phyloP scores from a whole-genome alignment of 495 filamentous ascomycete species.

The Penicillium pancosmium region DNA sequence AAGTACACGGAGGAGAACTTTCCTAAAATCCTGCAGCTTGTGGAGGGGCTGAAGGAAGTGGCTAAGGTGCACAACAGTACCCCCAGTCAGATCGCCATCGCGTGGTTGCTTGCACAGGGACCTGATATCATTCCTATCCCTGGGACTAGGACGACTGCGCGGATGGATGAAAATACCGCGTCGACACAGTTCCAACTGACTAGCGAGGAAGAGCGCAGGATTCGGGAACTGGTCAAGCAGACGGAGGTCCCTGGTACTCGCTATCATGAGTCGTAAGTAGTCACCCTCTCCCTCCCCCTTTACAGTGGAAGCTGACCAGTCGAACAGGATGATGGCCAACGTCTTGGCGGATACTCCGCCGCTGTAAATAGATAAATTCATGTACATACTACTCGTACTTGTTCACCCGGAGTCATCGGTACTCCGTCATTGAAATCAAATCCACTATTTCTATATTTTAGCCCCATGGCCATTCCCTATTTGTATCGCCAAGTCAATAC shows the following conservation, averaged over 20 bases:
- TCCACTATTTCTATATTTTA: neutral
- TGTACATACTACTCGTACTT: too few species aligned
- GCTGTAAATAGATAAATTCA: conserved; percentile 1
- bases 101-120: conserved; percentile 43
- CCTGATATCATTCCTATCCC: conserved; percentile 60
- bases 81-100: conserved; percentile 16
- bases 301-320: neutral
- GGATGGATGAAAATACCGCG: conserved; percentile 57
- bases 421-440: neutral
- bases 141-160: conserved; percentile 54
- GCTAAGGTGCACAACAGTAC: conserved; percentile 38
- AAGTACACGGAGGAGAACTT: conserved; percentile 57
- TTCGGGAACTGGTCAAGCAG: conserved; percentile 14
- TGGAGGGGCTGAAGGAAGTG: conserved; percentile 40
- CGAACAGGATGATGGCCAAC: conserved; percentile 12
- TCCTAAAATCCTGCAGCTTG: conserved; percentile 52
- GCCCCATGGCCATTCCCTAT: neutral
- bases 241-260: conserved; percentile 16
- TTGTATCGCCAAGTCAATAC: neutral
- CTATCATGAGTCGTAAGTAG: conserved; percentile 16
- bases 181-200: conserved; percentile 47
- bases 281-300: too few species aligned
- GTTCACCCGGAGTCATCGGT: too few species aligned
- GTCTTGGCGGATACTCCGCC: conserved; percentile 17
- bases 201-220: conserved; percentile 44